Conservation (phyloP, 2,329 filamentous ascomycete genomes). For the Paramyrothecium sp. region DNA sequence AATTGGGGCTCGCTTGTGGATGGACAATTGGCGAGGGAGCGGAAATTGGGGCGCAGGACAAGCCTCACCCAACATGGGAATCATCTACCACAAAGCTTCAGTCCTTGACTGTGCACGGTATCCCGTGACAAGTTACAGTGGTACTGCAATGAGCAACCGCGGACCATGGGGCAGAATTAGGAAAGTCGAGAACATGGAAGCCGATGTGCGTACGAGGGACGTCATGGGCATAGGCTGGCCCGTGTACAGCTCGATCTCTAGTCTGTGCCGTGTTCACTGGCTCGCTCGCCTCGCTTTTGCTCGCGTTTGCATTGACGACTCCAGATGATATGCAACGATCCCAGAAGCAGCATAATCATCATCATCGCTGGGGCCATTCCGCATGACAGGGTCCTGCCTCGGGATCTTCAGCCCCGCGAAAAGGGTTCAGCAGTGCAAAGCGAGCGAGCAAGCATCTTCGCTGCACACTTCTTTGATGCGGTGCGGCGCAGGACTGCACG, state of each 20-base stretch:
- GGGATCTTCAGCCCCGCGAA: background rate
- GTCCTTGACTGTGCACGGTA: too few species aligned
- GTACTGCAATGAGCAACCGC: too few species aligned
- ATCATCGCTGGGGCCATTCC: too few species aligned
- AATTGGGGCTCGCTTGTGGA: too few species aligned
- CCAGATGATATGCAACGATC: background rate
- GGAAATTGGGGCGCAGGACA: background rate
- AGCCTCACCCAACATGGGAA: background rate
- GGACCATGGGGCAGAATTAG: background rate
- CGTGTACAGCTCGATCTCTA: background rate
- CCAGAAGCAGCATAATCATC: background rate
- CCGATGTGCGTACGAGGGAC: background rate
- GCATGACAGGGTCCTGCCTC: background rate
- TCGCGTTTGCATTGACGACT: background rate
- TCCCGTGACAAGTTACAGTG: too few species aligned
- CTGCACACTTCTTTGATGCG: background rate
- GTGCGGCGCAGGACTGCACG: background rate
- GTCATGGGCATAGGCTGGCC: background rate
- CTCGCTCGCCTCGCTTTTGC: background rate
- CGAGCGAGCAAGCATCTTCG: background rate
- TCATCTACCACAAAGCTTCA: background rate
- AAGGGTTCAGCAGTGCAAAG: background rate
- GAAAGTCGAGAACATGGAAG: background rate
- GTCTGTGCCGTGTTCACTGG: background rate
- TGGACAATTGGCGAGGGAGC: background rate